Evolutionary conservation across 495 filamentous ascomycete genomes (phyloP).

Genomic region (Delitschia confertaspora): DNA sequence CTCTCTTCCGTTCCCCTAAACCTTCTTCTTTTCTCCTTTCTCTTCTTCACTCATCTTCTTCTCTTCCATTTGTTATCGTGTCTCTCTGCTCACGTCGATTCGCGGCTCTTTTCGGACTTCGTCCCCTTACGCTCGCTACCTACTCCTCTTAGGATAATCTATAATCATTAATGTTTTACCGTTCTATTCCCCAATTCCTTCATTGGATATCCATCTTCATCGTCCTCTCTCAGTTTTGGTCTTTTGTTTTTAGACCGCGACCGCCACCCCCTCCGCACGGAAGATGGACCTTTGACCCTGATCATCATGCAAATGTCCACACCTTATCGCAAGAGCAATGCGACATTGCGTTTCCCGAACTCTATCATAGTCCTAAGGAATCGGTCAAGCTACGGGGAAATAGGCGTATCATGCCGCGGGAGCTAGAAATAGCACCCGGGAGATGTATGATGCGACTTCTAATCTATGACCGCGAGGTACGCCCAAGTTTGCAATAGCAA

Average conservation of each 20-base stretch:
- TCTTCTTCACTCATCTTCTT: not conserved
- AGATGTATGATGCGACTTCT: conserved; percentile 17
- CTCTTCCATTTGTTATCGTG: not conserved
- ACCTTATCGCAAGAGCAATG: conserved; percentile 17
- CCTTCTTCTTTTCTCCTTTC: not conserved
- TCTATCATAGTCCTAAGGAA: conserved; percentile 14
- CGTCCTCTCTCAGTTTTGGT: conserved; percentile 6
- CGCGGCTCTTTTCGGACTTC: not conserved
- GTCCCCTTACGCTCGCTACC: not conserved
- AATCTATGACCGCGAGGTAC: conserved; percentile 16
- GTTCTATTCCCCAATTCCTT: conserved; percentile 4
- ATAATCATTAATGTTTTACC: conserved; percentile 8
- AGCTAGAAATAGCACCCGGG: conserved; percentile 8
- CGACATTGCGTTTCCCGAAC: conserved; percentile 18
- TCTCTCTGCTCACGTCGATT: not conserved
- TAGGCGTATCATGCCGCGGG: not conserved
- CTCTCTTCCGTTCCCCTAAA: no score
- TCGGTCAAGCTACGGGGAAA: conserved; percentile 9
- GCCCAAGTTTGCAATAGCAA: not conserved
- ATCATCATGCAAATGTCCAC: conserved; percentile 17
- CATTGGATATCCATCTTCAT: conserved; percentile 10
- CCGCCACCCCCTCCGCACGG: conserved; percentile 2
- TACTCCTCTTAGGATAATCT: conserved; percentile 9
- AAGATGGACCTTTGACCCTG: conserved; percentile 11
- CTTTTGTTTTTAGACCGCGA: not conserved